phyloP scores from a whole-genome alignment of 1,284 basidiomycete genomes.

The Rhodofomes roseus region DNA sequence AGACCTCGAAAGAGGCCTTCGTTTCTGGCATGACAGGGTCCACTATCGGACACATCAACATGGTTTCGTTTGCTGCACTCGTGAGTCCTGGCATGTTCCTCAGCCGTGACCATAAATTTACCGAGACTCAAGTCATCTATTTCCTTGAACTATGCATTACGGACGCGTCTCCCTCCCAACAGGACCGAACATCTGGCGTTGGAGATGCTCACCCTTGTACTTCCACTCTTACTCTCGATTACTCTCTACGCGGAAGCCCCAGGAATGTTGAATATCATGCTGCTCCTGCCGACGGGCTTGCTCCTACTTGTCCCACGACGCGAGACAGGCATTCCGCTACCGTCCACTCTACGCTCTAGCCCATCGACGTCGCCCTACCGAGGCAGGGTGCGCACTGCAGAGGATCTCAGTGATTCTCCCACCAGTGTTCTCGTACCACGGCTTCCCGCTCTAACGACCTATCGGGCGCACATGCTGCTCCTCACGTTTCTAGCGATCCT shows the following conservation, averaged over 20 bases:
- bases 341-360: constrained; percentile 33
- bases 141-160: constrained; percentile 58
- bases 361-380: constrained; percentile 20
- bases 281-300: constrained; percentile 44
- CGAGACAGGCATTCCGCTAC: constrained; percentile 47
- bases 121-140: constrained; percentile 58
- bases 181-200: constrained; percentile 38
- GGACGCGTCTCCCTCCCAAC: constrained; percentile 41
- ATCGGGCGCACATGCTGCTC: constrained; percentile 94
- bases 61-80: constrained; percentile 68
- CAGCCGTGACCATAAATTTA: constrained; percentile 10
- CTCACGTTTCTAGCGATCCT: constrained; percentile 91
- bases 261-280: constrained; percentile 43
- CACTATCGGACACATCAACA: constrained; percentile 71
- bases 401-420: constrained; percentile 1
- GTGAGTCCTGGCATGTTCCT: constrained; percentile 43
- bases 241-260: constrained; percentile 71
- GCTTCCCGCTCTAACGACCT: constrained; percentile 79
- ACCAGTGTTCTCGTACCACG: constrained; percentile 29
- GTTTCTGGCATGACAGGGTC: constrained; percentile 81
- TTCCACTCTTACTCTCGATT: constrained; percentile 78
- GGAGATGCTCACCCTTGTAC: constrained; percentile 66
- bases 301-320: constrained; percentile 40
- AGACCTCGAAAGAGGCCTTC: constrained; percentile 83
- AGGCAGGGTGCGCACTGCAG: neutral